These are phyloP conservation scores for Amylocarpus encephaloides DNA, from an alignment of 2,329 filamentous ascomycete genomes.

Conservation along the genomic window DNA sequence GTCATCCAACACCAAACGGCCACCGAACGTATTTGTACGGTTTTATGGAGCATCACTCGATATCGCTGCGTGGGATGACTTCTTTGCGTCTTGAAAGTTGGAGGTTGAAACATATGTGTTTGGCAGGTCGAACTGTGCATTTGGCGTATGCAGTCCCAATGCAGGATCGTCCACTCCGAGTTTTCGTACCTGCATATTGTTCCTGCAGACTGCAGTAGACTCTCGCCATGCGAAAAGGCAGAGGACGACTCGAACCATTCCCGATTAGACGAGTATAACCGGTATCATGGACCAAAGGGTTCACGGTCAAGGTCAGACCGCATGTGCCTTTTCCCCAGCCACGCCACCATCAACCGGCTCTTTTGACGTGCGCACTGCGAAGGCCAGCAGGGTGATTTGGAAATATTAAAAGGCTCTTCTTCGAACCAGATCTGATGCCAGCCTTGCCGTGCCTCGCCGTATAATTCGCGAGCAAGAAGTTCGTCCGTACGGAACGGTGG, in stretches of 20 bases:
- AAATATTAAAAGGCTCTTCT: neutral
- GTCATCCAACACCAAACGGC: neutral
- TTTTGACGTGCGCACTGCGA: neutral
- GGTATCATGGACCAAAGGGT: neutral
- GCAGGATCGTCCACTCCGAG: too few relatives aligned
- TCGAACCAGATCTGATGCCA: too few relatives aligned
- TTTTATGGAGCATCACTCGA: too few relatives aligned
- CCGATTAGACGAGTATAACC: slow-evolving; percentile 8
- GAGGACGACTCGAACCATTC: neutral
- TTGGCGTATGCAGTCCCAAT: slow-evolving; percentile 5
- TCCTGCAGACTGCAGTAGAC: slow-evolving; percentile 21
- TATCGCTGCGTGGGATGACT: neutral
- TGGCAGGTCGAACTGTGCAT: slow-evolving; percentile 2
- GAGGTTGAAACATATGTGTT: neutral
- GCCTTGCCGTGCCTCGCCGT: too few relatives aligned
- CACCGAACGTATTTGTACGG: neutral
- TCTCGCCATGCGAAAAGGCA: neutral
- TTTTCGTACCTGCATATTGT: slow-evolving; percentile 26
- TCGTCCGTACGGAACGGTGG: too few relatives aligned
- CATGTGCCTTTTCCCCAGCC: neutral
- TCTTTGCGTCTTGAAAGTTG: neutral
- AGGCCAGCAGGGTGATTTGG: neutral
- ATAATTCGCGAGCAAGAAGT: too few relatives aligned
- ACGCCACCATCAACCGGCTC: neutral
- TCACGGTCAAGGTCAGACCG: neutral